Evolutionary conservation across 192 early-diverging fungal species (phyloP), one percentile per base, ranked within the genome.

Genomic region (Pilobolus umbonatus): DNA sequence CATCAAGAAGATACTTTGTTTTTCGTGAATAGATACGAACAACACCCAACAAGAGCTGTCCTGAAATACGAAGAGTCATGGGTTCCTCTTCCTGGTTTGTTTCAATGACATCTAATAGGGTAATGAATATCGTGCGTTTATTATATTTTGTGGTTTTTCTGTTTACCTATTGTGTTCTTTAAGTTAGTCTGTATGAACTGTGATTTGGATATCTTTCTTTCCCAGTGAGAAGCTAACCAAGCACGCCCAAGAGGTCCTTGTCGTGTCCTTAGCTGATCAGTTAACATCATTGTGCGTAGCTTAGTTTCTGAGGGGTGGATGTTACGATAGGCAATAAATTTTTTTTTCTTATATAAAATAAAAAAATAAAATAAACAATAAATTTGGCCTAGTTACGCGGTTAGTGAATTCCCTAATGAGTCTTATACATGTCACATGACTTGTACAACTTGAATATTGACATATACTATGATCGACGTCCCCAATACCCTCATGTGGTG

Each of bases 211-310:
- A 99, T 76, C 81, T 99, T 99, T 67, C 89, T 80, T 74, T 99
- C 97, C 86, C 90, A 91, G 62, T 98, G 93, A 28, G 96, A 91
- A 12, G 97, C 97, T 19, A 99, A 83, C 97, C 97, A 99, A 57
- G 97, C 91, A 68, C 90, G 91, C 55, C 92, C 91, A 48, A 99
- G 78, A 40, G 94, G 86, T 4, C 95, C 94, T 73, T 90, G 88
- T 55, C 87, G 87, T 30, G 86, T 84, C 24, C 88, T 76, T 48
- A 91, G 84, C 44, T 87, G 85, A 59, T 91, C 88, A 19, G 87
- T 82, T 64, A 85, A 32, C 52, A 54, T 54, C 15, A n/a, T n/a
- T n/a, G n/a, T n/a, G n/a, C n/a, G n/a, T n/a, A n/a, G n/a, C n/a
- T n/a, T n/a, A n/a, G n/a, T n/a, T n/a, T n/a, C n/a, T n/a, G n/a